phyloP scores from a whole-genome alignment of 2,329 filamentous ascomycete species.

The Aspergillus thermomutatus region DNA sequence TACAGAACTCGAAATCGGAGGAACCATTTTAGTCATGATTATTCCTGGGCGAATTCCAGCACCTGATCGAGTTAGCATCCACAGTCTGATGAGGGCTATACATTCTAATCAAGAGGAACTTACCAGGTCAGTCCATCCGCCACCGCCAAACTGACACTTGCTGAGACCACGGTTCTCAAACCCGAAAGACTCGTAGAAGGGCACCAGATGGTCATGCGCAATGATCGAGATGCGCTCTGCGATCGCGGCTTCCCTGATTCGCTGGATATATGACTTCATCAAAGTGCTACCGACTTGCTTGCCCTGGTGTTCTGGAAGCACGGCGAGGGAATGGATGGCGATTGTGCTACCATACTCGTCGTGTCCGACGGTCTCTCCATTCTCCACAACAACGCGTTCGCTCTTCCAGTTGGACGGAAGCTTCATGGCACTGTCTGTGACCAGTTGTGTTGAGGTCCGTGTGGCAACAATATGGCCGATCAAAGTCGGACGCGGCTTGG shows the following conservation, averaged over 20 bases:
- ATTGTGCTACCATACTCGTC: slow-evolving; percentile 70
- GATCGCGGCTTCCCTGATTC: slow-evolving; percentile 66
- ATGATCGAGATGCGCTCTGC: slow-evolving; percentile 73
- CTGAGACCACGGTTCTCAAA: slow-evolving; percentile 69
- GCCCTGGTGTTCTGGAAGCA: slow-evolving; percentile 70
- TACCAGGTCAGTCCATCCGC: slow-evolving; percentile 81
- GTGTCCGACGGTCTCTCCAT: slow-evolving; percentile 58
- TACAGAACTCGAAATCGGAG: slow-evolving; percentile 3
- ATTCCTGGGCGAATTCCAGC: slow-evolving; percentile 26
- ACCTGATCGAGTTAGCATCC: slow-evolving; percentile 21
- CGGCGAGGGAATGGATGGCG: slow-evolving; percentile 77
- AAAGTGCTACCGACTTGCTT: slow-evolving; percentile 71
- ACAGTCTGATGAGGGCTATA: neutral
- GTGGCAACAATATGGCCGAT: slow-evolving; percentile 77
- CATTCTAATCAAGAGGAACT: slow-evolving; percentile 19
- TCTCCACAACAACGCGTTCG: slow-evolving; percentile 37
- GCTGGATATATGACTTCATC: slow-evolving; percentile 72
- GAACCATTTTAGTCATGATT: slow-evolving; percentile 1
- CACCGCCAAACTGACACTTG: slow-evolving; percentile 68
- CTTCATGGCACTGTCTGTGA: slow-evolving; percentile 75
- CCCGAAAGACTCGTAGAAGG: slow-evolving; percentile 73
- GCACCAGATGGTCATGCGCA: slow-evolving; percentile 68
- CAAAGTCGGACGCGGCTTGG: slow-evolving; percentile 61
- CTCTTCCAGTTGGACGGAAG: slow-evolving; percentile 66
- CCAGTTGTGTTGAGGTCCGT: slow-evolving; percentile 58